These are phyloP conservation scores for Solanum megistacrolobum DNA, from an alignment of 257 asterid species.

Conservation along the genomic window DNA sequence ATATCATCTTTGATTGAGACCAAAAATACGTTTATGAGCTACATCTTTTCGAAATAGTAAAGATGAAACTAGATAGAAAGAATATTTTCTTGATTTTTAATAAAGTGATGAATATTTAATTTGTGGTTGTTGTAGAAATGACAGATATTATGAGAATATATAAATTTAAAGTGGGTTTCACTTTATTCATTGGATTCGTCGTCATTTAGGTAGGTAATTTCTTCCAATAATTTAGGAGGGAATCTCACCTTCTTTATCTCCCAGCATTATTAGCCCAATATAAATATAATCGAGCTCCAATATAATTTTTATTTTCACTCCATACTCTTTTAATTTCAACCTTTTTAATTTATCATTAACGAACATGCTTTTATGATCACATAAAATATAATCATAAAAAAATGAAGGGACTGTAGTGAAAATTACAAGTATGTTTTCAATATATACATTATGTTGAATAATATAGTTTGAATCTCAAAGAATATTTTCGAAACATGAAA, in stretches of 20 bases:
- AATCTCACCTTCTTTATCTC: background rate
- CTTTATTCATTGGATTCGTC: background rate
- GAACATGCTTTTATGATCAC: background rate
- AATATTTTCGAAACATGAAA: background rate
- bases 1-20: background rate
- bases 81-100: background rate
- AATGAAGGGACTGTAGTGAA: background rate
- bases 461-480: background rate
- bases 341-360: background rate
- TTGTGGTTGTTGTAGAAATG: background rate
- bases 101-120: background rate
- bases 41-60: background rate
- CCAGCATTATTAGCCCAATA: background rate
- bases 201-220: background rate
- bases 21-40: background rate
- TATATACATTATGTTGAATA: background rate
- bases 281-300: background rate
- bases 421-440: background rate
- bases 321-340: no score
- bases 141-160: background rate
- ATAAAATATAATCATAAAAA: background rate
- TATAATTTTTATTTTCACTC: background rate
- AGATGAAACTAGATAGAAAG: background rate
- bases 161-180: background rate
- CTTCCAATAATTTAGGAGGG: background rate